Evolutionary conservation across 208 protist genomes (phyloP), one percentile per base, ranked within the genome.

Genomic region (Acanthamoeba triangularis): DNA sequence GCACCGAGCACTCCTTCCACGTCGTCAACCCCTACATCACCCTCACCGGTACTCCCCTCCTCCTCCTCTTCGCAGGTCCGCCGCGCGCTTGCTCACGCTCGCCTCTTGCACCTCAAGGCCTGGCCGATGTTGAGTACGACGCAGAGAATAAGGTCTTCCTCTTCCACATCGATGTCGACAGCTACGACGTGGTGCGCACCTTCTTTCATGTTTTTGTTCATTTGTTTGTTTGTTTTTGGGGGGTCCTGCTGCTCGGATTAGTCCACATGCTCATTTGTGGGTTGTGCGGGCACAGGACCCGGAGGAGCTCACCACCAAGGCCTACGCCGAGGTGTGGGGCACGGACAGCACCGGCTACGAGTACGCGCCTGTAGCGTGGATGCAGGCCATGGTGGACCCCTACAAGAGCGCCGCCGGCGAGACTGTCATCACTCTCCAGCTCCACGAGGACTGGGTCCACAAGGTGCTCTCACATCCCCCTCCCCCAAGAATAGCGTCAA

Each of bases 1-100:
- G 78, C 69, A 95, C 95, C 65, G 84, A 96, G 90, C 96, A 97
- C 63, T 28, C 94, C 2, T 93, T 96, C 67, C 78, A 94, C 82
- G 93, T 97, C 0, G 85, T 96, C 14, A 41, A 69, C 33, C 56
- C 95, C 56, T 96, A 59, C 37, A 18, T 95, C 7, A 69, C 33
- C 7, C 82, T 97, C 47, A 94, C 74, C n/a, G 94, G 94, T 80
- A 72, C 41, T 10, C 33, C 63, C 37, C 35, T 69, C 11, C n/a
- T 47, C n/a, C 41, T 37, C 56, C 30, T 74, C 16, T 5, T 10
- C 37, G 6, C 20, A 74, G 0, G 25, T n/a, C 74, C 33, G 30
- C 6, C 33, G 35, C 23, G n/a, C n/a, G 44, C 44, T 65, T 25
- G 74, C 47, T 67, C 20, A 54, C 35, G 16, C 33, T 10, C 69